Conservation (phyloP, 805 yeast genomes). For the Ogataea pignaliae region DNA sequence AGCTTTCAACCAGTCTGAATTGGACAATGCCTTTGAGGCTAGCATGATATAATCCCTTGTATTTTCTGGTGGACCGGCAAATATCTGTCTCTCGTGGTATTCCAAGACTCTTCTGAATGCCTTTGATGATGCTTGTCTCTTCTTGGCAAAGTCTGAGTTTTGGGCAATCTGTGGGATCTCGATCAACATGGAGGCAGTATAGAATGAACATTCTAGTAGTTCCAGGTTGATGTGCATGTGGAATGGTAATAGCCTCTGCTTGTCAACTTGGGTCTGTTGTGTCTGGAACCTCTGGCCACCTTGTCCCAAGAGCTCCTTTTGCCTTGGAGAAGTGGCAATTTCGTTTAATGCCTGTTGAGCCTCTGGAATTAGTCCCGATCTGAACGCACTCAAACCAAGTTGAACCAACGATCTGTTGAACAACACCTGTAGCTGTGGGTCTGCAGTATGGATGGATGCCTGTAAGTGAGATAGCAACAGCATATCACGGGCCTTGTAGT, state of each 20-base stretch:
- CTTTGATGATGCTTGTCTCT: slow-evolving; percentile 51
- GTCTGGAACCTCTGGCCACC: slow-evolving; percentile 67
- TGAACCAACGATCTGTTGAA: slow-evolving; percentile 96
- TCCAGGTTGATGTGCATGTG: slow-evolving; percentile 98
- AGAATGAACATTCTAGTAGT: slow-evolving; percentile 87
- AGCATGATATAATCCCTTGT: slow-evolving; percentile 89
- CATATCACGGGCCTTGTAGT: slow-evolving; percentile 82
- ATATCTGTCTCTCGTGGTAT: slow-evolving; percentile 88
- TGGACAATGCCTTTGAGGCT: slow-evolving; percentile 83
- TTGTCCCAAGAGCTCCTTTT: slow-evolving; percentile 92
- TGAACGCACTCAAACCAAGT: slow-evolving; percentile 93
- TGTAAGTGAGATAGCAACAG: slow-evolving; percentile 82
- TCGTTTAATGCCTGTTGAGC: slow-evolving; percentile 85
- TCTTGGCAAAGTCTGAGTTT: slow-evolving; percentile 58
- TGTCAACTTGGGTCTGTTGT: slow-evolving; percentile 46
- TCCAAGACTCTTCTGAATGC: slow-evolving; percentile 90
- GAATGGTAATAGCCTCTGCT: slow-evolving; percentile 86
- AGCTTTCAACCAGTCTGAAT: slow-evolving; percentile 85
- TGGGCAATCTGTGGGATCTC: slow-evolving; percentile 92
- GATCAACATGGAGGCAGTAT: slow-evolving; percentile 81
- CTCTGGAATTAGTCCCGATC: slow-evolving; percentile 80
- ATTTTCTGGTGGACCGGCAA: slow-evolving; percentile 97
- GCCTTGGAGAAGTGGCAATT: slow-evolving; percentile 77
- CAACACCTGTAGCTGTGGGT: slow-evolving; percentile 80
- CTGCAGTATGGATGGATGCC: slow-evolving; percentile 77